Conservation (phyloP, 75 land plant species). For the Pseudotsuga menziesii region DNA sequence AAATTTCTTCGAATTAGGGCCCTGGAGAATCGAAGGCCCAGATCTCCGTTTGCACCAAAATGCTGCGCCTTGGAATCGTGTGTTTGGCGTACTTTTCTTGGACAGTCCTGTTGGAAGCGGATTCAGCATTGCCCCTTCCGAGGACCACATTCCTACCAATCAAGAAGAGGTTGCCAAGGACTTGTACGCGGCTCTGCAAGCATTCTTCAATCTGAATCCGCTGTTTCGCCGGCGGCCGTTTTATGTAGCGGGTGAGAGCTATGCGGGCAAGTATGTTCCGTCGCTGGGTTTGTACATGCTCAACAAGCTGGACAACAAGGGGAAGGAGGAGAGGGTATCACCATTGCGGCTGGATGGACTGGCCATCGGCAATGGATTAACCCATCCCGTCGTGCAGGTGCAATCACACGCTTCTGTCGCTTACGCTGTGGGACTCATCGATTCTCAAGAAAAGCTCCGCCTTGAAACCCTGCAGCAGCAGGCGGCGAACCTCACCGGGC, state of each 20-base stretch:
- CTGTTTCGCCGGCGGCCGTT: conserved; percentile 46
- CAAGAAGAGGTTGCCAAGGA: conserved; percentile 52
- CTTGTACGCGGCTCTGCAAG: conserved; percentile 43
- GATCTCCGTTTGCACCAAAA: conserved; percentile 18
- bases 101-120: conserved; percentile 89
- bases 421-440: conserved; percentile 59
- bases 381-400: conserved; percentile 37
- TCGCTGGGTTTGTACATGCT: conserved; percentile 60
- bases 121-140: conserved; percentile 58
- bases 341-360: conserved; percentile 51
- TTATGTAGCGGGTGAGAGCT: conserved; percentile 80
- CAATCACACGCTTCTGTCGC: conserved; percentile 51
- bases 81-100: conserved; percentile 70
- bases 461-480: conserved; percentile 35
- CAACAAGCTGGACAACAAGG: conserved; percentile 16
- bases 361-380: conserved; percentile 81
- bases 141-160: conserved; percentile 54
- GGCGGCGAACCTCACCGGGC: conserved; percentile 21
- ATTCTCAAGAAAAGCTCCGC: conserved; percentile 31
- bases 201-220: conserved; percentile 34
- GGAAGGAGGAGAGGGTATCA: not conserved
- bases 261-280: conserved; percentile 85
- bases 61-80: conserved; percentile 63
- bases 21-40: conserved; percentile 40
- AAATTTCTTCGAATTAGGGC: conserved; percentile 81